Conservation (phyloP, 2,329 filamentous ascomycete species). For the Cladorrhinum sp. region DNA sequence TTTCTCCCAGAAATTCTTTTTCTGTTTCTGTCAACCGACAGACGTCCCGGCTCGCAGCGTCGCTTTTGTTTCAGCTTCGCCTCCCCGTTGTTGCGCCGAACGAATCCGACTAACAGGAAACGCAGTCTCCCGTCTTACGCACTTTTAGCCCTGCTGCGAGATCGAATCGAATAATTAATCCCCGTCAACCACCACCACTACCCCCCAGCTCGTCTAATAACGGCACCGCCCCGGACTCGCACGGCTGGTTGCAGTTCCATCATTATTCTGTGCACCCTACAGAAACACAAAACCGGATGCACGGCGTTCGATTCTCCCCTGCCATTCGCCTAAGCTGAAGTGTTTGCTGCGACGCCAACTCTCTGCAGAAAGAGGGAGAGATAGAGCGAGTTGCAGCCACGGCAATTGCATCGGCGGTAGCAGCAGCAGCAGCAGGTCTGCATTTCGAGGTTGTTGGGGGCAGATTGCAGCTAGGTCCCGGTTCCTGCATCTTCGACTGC, state of each 20-base stretch:
- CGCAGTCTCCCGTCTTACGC: constrained; percentile 7
- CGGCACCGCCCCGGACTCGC: constrained; percentile 1
- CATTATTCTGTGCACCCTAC: constrained; percentile 14
- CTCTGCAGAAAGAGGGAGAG: constrained; percentile 12
- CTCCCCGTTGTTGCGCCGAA: constrained; percentile 13
- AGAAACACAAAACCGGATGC: constrained; percentile 18
- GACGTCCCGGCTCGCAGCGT: constrained; percentile 10
- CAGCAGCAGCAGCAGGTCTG: constrained; percentile 20
- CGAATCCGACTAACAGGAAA: constrained; percentile 17
- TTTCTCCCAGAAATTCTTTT: constrained; percentile 14
- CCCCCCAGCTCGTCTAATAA: constrained; percentile 8
- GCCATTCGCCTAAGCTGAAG: constrained; percentile 17
- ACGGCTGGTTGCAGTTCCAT: constrained; percentile 16
- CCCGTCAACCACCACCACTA: not conserved
- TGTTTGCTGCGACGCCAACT: constrained; percentile 15
- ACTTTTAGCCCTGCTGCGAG: constrained; percentile 9
- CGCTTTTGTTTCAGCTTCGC: constrained; percentile 22
- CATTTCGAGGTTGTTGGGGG: constrained; percentile 5
- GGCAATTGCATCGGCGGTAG: not conserved
- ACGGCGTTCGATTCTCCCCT: constrained; percentile 18
- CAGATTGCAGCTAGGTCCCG: not conserved
- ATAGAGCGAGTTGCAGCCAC: not conserved
- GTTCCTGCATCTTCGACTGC: constrained; percentile 4
- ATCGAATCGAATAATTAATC: constrained; percentile 12
- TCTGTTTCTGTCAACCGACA: constrained; percentile 3